Conservation (phyloP, 805 yeast genomes). For the Debaryomyces castellii region DNA sequence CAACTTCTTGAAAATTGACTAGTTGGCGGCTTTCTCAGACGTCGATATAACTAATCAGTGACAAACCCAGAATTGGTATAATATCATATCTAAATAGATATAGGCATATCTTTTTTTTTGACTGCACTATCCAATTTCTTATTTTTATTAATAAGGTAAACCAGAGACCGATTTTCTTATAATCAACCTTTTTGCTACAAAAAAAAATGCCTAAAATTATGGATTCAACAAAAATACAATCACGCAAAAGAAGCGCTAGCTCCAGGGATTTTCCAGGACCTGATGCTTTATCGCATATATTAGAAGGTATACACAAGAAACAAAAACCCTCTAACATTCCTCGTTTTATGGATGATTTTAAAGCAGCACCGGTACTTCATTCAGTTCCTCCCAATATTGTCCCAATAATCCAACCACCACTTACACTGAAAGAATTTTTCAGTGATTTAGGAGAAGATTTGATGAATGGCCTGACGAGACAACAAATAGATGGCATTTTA, state of each 20-base stretch:
- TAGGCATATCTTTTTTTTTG: too few species aligned
- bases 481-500: slow-evolving; percentile 24
- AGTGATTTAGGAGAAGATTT: slow-evolving; percentile 25
- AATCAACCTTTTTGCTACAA: slow-evolving; percentile 7
- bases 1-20: not conserved
- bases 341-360: slow-evolving; percentile 5
- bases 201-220: not conserved
- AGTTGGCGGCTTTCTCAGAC: not conserved
- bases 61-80: too few species aligned
- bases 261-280: slow-evolving; percentile 14
- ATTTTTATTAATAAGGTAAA: not conserved
- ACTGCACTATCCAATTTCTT: too few species aligned
- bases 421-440: slow-evolving; percentile 31
- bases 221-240: slow-evolving; percentile 1
- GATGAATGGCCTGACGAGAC: slow-evolving; percentile 9
- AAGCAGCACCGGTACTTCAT: slow-evolving; percentile 25
- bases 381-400: slow-evolving; percentile 35
- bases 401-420: slow-evolving; percentile 37
- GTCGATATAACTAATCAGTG: not conserved
- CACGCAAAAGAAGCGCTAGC: slow-evolving; percentile 3
- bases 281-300: slow-evolving; percentile 9
- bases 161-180: not conserved
- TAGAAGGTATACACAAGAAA: slow-evolving; percentile 9
- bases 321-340: slow-evolving; percentile 8
- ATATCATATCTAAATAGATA: too few species aligned